These are phyloP conservation scores for Ophiosphaerella herpotricha DNA, from an alignment of 2,329 filamentous ascomycete species.

Conservation along the genomic window DNA sequence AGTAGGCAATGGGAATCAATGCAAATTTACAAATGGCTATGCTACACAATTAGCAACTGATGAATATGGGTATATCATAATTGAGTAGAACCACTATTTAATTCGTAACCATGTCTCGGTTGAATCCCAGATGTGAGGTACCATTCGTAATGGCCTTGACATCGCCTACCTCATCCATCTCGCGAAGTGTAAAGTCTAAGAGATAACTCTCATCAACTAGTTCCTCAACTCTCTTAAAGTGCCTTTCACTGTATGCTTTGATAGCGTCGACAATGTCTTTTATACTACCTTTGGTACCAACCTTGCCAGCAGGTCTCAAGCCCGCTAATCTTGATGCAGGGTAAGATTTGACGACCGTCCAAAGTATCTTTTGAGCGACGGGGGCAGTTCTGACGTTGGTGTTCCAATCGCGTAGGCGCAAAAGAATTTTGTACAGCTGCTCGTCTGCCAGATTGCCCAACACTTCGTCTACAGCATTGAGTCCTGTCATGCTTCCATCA, in stretches of 20 bases:
- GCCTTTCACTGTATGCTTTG: conserved; percentile 86
- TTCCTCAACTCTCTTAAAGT: conserved; percentile 88
- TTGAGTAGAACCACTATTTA: conserved; percentile 7
- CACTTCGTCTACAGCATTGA: conserved; percentile 77
- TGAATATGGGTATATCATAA: no score
- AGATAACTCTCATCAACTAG: conserved; percentile 92
- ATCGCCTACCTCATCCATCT: conserved; percentile 76
- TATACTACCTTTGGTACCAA: conserved; percentile 52
- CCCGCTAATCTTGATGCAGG: conserved; percentile 76
- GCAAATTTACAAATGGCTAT: not conserved
- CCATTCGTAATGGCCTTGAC: conserved; percentile 33
- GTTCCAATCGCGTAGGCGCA: conserved; percentile 93
- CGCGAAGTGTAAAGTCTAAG: conserved; percentile 86
- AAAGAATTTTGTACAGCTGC: conserved; percentile 81
- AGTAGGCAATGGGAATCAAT: not conserved
- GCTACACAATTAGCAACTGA: no score
- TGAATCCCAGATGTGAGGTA: conserved; percentile 21
- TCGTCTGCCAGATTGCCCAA: conserved; percentile 78
- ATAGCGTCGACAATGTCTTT: conserved; percentile 88
- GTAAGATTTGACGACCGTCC: conserved; percentile 78
- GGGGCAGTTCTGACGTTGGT: conserved; percentile 87
- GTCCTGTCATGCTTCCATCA: conserved; percentile 65
- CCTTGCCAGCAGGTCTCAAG: conserved; percentile 53
- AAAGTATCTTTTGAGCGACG: conserved; percentile 83
- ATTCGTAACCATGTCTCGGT: conserved; percentile 40